Evolutionary conservation across 148 eudicot genomes (phyloP), one percentile per base, ranked within the genome.

Genomic region (Fagopyrum homotropicum): DNA sequence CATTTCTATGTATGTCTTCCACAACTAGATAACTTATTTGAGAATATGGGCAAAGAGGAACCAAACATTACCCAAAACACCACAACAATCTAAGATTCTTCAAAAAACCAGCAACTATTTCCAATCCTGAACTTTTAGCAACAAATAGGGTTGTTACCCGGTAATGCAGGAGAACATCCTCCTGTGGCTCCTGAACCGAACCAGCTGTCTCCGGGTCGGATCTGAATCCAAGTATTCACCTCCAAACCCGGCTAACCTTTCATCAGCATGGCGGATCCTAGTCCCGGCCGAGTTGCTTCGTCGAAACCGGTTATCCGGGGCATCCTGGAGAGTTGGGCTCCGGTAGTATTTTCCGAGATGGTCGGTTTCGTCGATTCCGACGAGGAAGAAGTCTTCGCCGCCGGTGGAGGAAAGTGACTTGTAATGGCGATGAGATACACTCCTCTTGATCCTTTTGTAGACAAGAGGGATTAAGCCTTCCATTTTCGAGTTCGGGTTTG

Each of bases 91-190:
- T 26, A 52, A 52, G 57, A 35, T 52, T 52, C 52, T 49, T 9
- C 3, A 14, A 49, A 49, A 49, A 9, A 49, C 52, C 52, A 49
- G 14, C 52, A 14, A 4, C 52, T 49, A 49, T 49, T 9, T 49
- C 52, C 52, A 49, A 49, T 2, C 52, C 12, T 29, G n/a, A 63
- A 16, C 16, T 29, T 15, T 11, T 2, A 29, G 14, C 44, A 63
- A 63, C 10, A 16, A 11, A 5, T 12, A 29, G 4, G 30, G 43
- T 66, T 66, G 43, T 66, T 66, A 66, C 45, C 71, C 71, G 12
- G 71, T 66, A 66, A 66, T 66, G 71, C 71, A 66, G 1, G 71
- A 66, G 47, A 66, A 66, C 71, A 66, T 66, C 71, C 71, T 66
- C n/a, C 71, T 66, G 47, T 66, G 71, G 30, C 71, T 66, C 47